Evolutionary conservation across 805 yeast species (phyloP), one percentile per base, ranked within the genome.

Genomic region (Candida palmyrensis): DNA sequence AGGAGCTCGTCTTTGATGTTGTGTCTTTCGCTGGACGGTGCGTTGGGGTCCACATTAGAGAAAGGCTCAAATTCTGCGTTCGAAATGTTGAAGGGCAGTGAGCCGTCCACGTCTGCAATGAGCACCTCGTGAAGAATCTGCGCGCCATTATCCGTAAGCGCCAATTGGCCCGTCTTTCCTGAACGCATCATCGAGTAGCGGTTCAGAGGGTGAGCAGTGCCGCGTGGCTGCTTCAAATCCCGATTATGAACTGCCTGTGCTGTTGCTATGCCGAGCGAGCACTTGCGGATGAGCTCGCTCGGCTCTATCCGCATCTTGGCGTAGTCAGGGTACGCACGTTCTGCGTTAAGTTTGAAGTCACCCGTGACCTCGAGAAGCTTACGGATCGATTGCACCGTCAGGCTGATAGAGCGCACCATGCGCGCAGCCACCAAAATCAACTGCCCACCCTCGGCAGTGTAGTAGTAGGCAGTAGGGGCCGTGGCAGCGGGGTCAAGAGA

Each of bases 271-370:
- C 83, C 86, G 30, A 61, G 53, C 0, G 88, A 73, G 43, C 88
- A 80, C 36, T 66, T 68, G 35, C 65, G 67, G 19, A 82, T 71
- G 52, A 83, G 82, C 6, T 67, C 69, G 6, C 68, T 71, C 0
- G 88, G 78, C 5, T 77, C 68, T 3, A 83, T 68, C 38, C 71
- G 67, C 54, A 78, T 72, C 17, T 53, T 54, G 7, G 68, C 55
- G 42, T 82, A 82, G 51, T 84, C 82, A 1, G 86, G 81, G 48
- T 82, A 83, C 14, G 74, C 62, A 47, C 87, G 69, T 26, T 75
- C 78, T 2, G 63, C 52, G 15, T 76, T 71, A 29, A 82, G 57
- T 45, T 70, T 71, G 51, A 80, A 79, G 42, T 81, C 84, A n/a
- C 82, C 82, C n/a, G 79, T 71, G 13, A 75, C 49, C 7, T 72